These are phyloP conservation scores for Lenzites betulinus DNA, from an alignment of 768 basidiomycete species.

Conservation along the genomic window DNA sequence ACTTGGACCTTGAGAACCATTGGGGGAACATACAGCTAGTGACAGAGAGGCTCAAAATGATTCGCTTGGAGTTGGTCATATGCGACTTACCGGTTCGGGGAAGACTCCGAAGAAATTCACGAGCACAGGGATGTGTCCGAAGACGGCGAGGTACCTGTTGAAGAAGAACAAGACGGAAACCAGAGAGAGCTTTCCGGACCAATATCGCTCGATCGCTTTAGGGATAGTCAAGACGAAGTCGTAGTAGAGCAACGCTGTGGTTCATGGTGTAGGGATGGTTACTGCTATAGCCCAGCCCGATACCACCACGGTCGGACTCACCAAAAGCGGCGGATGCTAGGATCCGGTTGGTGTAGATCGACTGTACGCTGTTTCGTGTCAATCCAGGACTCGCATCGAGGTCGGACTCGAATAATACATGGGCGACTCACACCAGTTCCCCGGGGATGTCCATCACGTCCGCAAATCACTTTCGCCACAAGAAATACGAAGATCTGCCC, in stretches of 20 bases:
- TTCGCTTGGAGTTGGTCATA: background rate
- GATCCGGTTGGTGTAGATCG: background rate
- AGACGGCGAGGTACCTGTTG: constrained; percentile 26
- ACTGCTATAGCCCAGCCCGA: too few species aligned
- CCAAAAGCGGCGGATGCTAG: background rate
- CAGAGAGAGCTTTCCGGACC: constrained; percentile 31
- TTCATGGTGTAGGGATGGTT: too few species aligned
- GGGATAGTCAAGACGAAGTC: constrained; percentile 50
- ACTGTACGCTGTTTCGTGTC: background rate
- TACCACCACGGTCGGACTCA: too few species aligned
- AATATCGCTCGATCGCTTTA: constrained; percentile 46
- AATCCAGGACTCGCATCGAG: background rate
- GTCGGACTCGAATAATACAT: background rate
- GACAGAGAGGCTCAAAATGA: background rate
- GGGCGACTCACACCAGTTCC: background rate
- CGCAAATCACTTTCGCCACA: too few species aligned
- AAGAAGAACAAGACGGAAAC: constrained; percentile 23
- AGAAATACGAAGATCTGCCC: too few species aligned
- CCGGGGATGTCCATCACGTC: too few species aligned
- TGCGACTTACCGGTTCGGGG: too few species aligned
- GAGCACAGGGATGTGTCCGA: constrained; percentile 25
- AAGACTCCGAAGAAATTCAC: constrained; percentile 1
- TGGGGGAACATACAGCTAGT: background rate
- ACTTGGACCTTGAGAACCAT: background rate
- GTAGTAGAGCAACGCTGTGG: constrained; percentile 41